Evolutionary conservation across 306 rosid species (phyloP), one percentile per base, ranked within the genome.

Genomic region (Castanea sativa): DNA sequence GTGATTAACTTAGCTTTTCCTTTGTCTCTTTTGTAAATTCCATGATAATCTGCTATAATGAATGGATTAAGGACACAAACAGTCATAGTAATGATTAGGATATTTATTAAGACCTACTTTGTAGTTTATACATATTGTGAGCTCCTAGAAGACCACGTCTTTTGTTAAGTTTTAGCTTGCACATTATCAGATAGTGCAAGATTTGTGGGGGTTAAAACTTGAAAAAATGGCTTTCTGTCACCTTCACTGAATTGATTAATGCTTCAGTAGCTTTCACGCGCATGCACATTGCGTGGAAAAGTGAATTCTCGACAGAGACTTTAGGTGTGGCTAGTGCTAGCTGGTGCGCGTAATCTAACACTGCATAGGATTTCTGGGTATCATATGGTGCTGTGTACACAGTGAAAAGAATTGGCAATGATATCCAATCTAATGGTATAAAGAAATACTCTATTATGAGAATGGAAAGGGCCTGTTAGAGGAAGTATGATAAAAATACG

Each of bases 401-500:
- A 33, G 76, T 78, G 81, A 79, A 72, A 82, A 63, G 88, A 84
- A 81, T 73, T 81, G 87, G 80, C 86, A 73, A 76, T 69, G 87
- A 84, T 74, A 52, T 76, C 55, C 45, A 8, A 41, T 41, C 45
- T 23, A 79, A 73, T 77, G 73, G 78, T 75, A 79, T 52, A 74
- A 15, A 38, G 51, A 83, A 76, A 33, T 45, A 65, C 25, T 49
- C 53, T 11, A 49, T 13, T 12, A 49, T 49, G 53, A 82, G 69
- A 41, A 41, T 41, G 45, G 11, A 41, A 41, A 4, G 70, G 74
- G 38, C 73, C 77, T 69, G 86, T 74, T 69, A 57, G 60, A 74
- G 51, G 78, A 74, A 70, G 64, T 71, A 71, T 83, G 75, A 83
- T 74, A 81, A 79, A 77, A 74, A 78, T 58, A 30, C 56, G 76